These are phyloP conservation scores for Achaetomiella virescens DNA, from an alignment of 495 filamentous ascomycete genomes.

Conservation along the genomic window DNA sequence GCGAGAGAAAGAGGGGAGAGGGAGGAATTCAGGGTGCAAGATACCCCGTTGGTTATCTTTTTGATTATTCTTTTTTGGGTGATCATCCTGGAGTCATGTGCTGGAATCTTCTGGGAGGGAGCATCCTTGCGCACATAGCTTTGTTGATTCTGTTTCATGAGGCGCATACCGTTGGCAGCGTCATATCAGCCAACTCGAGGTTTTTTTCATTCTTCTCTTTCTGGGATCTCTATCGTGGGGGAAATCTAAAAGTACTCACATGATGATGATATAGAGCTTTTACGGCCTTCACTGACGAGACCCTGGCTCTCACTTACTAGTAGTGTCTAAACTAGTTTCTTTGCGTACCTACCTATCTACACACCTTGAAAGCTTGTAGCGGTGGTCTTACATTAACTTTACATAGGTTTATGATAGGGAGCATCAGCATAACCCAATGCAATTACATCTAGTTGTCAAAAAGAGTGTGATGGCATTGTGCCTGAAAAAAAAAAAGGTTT, in stretches of 20 bases:
- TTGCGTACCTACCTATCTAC: background rate
- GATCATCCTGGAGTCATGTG: too few species aligned
- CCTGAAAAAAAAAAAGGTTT: too few species aligned
- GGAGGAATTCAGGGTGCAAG: too few species aligned
- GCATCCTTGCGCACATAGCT: too few species aligned
- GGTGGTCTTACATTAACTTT: background rate
- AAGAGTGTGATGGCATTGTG: too few species aligned
- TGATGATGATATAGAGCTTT: conserved; percentile 4
- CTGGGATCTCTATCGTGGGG: conserved; percentile 2
- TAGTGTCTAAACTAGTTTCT: conserved; percentile 10
- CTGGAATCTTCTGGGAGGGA: too few species aligned
- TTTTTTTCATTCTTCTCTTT: conserved; percentile 8
- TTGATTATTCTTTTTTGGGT: too few species aligned
- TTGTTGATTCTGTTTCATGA: too few species aligned
- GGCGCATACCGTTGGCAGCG: too few species aligned
- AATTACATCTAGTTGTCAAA: background rate
- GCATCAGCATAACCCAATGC: background rate
- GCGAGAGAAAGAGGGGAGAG: too few species aligned
- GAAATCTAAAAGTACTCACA: background rate
- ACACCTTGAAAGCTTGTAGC: background rate
- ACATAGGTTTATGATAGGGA: background rate
- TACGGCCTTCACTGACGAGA: background rate
- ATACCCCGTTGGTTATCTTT: too few species aligned
- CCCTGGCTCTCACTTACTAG: background rate
- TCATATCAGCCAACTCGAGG: background rate